Percentiles rank a stretch among this genome's conserved stretches.
phyloP scores from a whole-genome alignment of 306 rosid species.

The Pterocarpus santalinus region DNA sequence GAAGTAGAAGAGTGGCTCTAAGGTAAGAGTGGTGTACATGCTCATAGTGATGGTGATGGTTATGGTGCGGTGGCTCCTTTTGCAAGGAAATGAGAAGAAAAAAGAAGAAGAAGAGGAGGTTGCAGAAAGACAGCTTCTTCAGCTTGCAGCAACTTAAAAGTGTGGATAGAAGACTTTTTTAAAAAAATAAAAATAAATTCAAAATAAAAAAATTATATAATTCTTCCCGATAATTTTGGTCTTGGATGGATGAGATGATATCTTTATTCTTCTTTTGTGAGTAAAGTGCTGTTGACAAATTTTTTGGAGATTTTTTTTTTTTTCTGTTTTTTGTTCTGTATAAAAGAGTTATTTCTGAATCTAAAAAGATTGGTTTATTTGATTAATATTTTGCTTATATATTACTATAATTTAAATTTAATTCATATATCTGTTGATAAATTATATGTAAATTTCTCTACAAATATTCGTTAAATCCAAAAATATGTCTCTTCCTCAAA shows the following conservation, averaged over 20 bases:
- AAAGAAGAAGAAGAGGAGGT: not conserved
- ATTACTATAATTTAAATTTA: too few relatives aligned
- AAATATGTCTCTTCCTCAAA: too few relatives aligned
- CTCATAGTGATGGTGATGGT: slow-evolving; percentile 45
- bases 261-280: not conserved
- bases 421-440: too few relatives aligned
- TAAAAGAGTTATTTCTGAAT: too few relatives aligned
- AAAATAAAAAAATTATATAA: not conserved
- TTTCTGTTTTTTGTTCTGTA: not conserved
- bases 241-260: not conserved
- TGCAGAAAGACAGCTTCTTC: not conserved
- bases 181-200: not conserved
- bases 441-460: too few relatives aligned
- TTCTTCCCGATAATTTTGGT: not conserved
- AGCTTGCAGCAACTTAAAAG: not conserved
- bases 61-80: slow-evolving; percentile 7
- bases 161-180: slow-evolving; percentile 29
- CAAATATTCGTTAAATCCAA: too few relatives aligned
- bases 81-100: slow-evolving; percentile 31
- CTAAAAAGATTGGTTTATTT: too few relatives aligned
- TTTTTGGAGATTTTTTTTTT: not conserved
- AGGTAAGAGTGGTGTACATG: slow-evolving; percentile 71
- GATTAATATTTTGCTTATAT: too few relatives aligned
- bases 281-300: not conserved
- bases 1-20: slow-evolving; percentile 61